Evolutionary conservation across 345 rosid species (phyloP).

Genomic region (Leavenworthia alabamica): DNA sequence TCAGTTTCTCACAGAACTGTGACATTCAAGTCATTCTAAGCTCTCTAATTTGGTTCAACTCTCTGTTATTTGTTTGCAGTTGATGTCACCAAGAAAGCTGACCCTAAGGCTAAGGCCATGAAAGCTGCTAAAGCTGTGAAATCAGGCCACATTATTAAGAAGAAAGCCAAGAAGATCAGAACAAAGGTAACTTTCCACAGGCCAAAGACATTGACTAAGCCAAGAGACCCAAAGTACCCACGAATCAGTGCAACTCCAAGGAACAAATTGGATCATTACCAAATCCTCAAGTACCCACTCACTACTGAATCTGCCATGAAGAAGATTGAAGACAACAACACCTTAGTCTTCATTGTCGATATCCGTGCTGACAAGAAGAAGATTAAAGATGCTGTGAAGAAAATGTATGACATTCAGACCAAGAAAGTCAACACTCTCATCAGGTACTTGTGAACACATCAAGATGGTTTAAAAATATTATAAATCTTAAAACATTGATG

Average conservation of each 20-base stretch:
- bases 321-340: constrained; percentile 64
- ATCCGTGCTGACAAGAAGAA: constrained; percentile 62
- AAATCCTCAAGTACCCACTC: constrained; percentile 52
- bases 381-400: constrained; percentile 60
- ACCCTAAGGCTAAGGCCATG: constrained; percentile 51
- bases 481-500: not conserved
- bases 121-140: constrained; percentile 61
- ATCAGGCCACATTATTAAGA: constrained; percentile 49
- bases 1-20: not conserved
- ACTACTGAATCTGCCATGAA: constrained; percentile 68
- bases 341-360: constrained; percentile 54
- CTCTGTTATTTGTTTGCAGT: not conserved
- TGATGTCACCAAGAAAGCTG: constrained; percentile 40
- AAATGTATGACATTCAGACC: constrained; percentile 57
- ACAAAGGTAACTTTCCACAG: constrained; percentile 34
- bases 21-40: not conserved
- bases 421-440: constrained; percentile 64
- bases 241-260: constrained; percentile 27
- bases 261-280: constrained; percentile 39
- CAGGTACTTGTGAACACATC: constrained; percentile 32
- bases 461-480: not conserved
- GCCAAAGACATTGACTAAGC: constrained; percentile 32
- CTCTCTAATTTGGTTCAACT: not conserved
- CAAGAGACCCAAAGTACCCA: constrained; percentile 24
- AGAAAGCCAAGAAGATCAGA: constrained; percentile 27